Conservation (phyloP, 1,139 yeast species). For the Arxiozyma slooffiae region DNA sequence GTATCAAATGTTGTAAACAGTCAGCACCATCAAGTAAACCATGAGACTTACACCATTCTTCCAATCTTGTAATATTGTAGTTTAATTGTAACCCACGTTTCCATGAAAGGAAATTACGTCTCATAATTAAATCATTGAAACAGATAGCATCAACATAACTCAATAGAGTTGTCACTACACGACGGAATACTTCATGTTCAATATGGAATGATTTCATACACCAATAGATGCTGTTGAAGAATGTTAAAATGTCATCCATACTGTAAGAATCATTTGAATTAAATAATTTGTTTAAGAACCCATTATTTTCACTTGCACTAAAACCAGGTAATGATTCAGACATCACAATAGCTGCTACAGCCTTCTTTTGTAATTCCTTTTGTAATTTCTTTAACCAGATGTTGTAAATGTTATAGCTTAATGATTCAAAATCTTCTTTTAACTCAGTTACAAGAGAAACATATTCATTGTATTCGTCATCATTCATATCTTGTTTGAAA, state of each 20-base stretch:
- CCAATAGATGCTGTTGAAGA: slow-evolving; percentile 87
- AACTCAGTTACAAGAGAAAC: slow-evolving; percentile 83
- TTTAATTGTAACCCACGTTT: slow-evolving; percentile 95
- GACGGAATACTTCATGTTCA: slow-evolving; percentile 76
- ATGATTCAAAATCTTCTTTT: slow-evolving; percentile 86
- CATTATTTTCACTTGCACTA: slow-evolving; percentile 78
- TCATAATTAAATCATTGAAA: slow-evolving; percentile 91
- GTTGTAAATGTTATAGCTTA: slow-evolving; percentile 88
- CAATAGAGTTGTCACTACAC: slow-evolving; percentile 74
- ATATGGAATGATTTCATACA: slow-evolving; percentile 87
- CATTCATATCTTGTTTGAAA: slow-evolving; percentile 75
- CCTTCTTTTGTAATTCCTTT: slow-evolving; percentile 82
- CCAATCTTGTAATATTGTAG: slow-evolving; percentile 90
- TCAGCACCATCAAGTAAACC: slow-evolving; percentile 86
- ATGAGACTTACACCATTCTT: slow-evolving; percentile 97
- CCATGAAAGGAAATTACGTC: slow-evolving; percentile 93
- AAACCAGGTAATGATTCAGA: slow-evolving; percentile 96
- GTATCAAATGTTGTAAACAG: slow-evolving; percentile 78
- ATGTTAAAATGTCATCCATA: slow-evolving; percentile 90
- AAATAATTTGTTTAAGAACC: slow-evolving; percentile 78
- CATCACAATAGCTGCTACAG: slow-evolving; percentile 84
- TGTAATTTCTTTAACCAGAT: slow-evolving; percentile 97
- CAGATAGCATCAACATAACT: slow-evolving; percentile 87
- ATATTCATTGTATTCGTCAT: slow-evolving; percentile 83
- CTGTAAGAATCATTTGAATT: slow-evolving; percentile 60